Conservation (phyloP, 148 eudicot species). For the Cornus kousa region DNA sequence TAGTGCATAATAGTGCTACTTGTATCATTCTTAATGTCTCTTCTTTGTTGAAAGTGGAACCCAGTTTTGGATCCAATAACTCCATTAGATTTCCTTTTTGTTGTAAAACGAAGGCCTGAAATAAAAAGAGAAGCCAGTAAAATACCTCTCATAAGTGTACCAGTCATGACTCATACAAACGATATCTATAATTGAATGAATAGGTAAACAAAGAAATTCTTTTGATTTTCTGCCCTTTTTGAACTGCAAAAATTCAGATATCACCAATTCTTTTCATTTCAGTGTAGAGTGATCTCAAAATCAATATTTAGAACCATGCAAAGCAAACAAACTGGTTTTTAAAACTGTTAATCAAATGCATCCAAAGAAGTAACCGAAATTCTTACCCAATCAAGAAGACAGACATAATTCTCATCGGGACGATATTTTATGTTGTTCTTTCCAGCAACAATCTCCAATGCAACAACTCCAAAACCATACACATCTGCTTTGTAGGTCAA, state of each 20-base stretch:
- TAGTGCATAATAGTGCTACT: conserved; percentile 48
- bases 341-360: not conserved
- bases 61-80: conserved; percentile 36
- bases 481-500: conserved; percentile 74
- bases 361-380: not conserved
- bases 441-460: conserved; percentile 61
- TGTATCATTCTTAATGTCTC: conserved; percentile 38
- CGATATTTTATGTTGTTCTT: too few species aligned
- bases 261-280: too few species aligned
- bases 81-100: conserved; percentile 21
- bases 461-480: conserved; percentile 68
- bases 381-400: conserved; percentile 75
- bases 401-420: conserved; percentile 44
- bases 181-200: too few species aligned
- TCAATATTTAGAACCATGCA: not conserved
- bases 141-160: too few species aligned
- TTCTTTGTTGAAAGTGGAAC: conserved; percentile 15
- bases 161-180: too few species aligned
- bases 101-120: conserved; percentile 26
- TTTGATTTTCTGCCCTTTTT: not conserved
- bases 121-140: too few species aligned
- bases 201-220: not conserved
- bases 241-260: too few species aligned
- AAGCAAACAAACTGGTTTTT: not conserved
- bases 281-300: too few species aligned